Conservation (phyloP, 1,139 yeast species). For the Sugiyamaella sp. region DNA sequence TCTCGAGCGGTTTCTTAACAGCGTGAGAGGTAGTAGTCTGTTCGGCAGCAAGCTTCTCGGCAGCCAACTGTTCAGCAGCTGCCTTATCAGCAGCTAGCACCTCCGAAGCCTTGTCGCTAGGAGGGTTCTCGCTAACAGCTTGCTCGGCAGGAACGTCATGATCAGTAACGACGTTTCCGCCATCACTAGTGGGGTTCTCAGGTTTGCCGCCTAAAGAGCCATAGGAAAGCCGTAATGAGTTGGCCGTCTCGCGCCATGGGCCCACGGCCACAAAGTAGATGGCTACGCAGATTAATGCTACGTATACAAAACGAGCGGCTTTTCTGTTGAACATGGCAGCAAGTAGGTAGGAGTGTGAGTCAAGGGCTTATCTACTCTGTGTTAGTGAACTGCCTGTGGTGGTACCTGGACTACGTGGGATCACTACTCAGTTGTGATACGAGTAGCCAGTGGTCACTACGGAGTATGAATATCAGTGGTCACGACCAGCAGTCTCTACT, state of each 20-base stretch:
- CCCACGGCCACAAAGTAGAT: conserved; percentile 6
- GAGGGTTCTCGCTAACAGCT: neutral
- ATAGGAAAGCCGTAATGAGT: conserved; percentile 9
- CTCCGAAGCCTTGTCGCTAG: neutral
- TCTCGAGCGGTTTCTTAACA: neutral
- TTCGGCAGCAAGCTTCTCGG: neutral
- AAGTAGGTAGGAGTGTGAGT: too few species aligned
- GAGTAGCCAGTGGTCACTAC: too few species aligned
- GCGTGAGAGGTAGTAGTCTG: neutral
- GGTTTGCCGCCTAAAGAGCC: neutral
- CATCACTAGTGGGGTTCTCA: neutral
- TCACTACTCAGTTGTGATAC: too few species aligned
- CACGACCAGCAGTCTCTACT: too few species aligned
- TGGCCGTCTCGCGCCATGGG: conserved; percentile 12
- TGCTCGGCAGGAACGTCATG: neutral
- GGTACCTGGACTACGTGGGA: too few species aligned
- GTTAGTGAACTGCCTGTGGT: too few species aligned
- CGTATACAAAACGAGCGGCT: conserved; percentile 11
- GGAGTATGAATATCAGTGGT: too few species aligned
- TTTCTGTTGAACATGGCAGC: conserved; percentile 12
- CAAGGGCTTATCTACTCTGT: too few species aligned
- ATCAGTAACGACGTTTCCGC: neutral
- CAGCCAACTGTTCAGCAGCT: neutral
- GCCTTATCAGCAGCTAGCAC: neutral
- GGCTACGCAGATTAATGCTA: conserved; percentile 6